Conservation (phyloP, 768 basidiomycete species). For the Xerocomus brunneocitrinus region DNA sequence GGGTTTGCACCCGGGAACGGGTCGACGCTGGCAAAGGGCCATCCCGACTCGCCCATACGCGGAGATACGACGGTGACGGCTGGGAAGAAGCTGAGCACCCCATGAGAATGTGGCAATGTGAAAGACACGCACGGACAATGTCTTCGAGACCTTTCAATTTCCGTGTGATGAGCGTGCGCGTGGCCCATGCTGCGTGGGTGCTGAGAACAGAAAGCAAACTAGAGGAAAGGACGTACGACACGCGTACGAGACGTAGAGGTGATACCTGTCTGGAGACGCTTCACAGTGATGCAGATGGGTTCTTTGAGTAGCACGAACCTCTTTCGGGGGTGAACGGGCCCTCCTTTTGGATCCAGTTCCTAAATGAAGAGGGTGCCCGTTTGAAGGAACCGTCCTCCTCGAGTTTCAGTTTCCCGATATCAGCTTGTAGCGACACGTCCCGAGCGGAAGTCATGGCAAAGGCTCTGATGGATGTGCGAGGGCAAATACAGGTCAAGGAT, state of each 20-base stretch:
- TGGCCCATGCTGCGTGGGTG: constrained; percentile 74
- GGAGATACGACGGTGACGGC: constrained; percentile 83
- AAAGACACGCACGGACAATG: constrained; percentile 58
- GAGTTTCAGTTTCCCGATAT: constrained; percentile 52
- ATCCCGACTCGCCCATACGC: constrained; percentile 76
- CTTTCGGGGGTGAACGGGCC: constrained; percentile 70
- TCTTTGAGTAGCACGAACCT: constrained; percentile 41
- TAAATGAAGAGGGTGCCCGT: constrained; percentile 47
- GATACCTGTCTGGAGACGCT: constrained; percentile 66
- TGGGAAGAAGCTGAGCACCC: constrained; percentile 22
- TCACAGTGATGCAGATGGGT: background rate
- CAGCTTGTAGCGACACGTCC: constrained; percentile 38
- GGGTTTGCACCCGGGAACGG: constrained; percentile 66
- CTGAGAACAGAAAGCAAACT: too few species aligned
- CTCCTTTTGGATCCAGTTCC: constrained; percentile 51
- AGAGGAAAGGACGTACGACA: constrained; percentile 55
- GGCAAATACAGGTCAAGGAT: constrained; percentile 1
- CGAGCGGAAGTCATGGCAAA: constrained; percentile 27
- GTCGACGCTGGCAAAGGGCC: constrained; percentile 77
- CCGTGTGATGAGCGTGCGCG: constrained; percentile 81
- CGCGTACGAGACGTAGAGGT: constrained; percentile 82
- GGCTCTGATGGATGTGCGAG: background rate
- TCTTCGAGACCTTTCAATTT: constrained; percentile 91
- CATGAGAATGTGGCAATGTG: background rate
- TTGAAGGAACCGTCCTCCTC: constrained; percentile 66